These are phyloP conservation scores for Aspergillus tanneri DNA, from an alignment of 2,329 filamentous ascomycete species.

Conservation along the genomic window DNA sequence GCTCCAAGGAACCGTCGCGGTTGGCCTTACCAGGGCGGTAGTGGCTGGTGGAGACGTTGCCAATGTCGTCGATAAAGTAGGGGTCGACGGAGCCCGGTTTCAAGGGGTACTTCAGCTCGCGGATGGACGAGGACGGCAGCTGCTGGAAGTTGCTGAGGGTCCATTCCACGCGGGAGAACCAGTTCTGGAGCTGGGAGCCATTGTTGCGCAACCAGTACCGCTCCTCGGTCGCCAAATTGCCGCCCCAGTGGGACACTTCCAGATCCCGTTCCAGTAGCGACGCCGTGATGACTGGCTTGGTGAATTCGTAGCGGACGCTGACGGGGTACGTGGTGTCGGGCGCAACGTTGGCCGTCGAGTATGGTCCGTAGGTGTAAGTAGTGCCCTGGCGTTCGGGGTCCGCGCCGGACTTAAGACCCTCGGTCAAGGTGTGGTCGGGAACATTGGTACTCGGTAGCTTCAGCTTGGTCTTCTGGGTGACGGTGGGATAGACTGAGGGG, in stretches of 20 bases:
- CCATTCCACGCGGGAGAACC: conserved; percentile 77
- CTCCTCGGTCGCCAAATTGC: conserved; percentile 93
- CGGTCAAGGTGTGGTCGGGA: conserved; percentile 79
- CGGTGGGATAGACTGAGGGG: conserved; percentile 77
- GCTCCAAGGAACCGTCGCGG: conserved; percentile 78
- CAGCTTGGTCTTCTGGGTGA: conserved; percentile 96
- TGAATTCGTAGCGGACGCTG: conserved; percentile 89
- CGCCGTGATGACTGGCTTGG: conserved; percentile 81
- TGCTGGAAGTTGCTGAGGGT: conserved; percentile 71
- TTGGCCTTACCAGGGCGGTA: conserved; percentile 65
- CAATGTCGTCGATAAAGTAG: conserved; percentile 95
- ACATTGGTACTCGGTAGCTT: conserved; percentile 78
- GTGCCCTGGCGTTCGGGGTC: conserved; percentile 80
- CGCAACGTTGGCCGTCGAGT: conserved; percentile 66
- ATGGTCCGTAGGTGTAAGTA: conserved; percentile 87
- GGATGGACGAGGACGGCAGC: conserved; percentile 73
- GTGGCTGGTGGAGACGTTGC: conserved; percentile 90
- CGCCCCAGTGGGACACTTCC: conserved; percentile 97
- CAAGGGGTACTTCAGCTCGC: conserved; percentile 77
- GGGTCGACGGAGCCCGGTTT: conserved; percentile 76
- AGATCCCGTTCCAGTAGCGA: conserved; percentile 81
- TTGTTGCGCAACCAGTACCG: conserved; percentile 84
- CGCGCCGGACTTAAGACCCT: conserved; percentile 58
- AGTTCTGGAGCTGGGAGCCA: conserved; percentile 71
- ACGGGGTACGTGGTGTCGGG: conserved; percentile 72